A percentile compares a stretch with the other conserved stretches of the same genome.
Conservation (phyloP, 441 rosid genomes). For the Rhodomyrtus psidioides region DNA sequence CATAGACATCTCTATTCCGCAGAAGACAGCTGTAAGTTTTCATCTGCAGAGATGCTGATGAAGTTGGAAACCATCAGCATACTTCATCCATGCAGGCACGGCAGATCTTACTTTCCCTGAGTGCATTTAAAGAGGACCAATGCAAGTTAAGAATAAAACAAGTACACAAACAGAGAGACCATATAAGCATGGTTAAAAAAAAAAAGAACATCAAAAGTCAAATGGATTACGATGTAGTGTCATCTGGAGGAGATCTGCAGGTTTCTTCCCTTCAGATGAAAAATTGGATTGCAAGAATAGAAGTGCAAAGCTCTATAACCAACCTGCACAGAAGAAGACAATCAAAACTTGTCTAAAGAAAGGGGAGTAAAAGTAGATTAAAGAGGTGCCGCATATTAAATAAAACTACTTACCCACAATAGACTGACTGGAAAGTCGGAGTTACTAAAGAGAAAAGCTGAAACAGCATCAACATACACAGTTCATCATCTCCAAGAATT, state of each 20-base stretch:
- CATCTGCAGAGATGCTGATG: neutral
- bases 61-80: neutral
- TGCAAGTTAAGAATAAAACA: neutral
- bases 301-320: neutral
- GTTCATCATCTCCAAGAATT: slow-evolving; percentile 11
- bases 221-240: neutral
- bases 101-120: neutral
- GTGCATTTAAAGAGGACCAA: neutral
- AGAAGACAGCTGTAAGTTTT: neutral
- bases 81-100: neutral
- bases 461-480: neutral
- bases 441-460: neutral
- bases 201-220: neutral
- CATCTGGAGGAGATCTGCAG: neutral
- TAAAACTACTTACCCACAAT: neutral
- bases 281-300: neutral
- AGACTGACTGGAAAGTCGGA: neutral
- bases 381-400: neutral
- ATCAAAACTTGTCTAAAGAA: neutral
- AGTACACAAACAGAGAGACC: neutral
- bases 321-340: neutral
- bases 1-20: neutral
- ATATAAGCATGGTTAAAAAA: neutral
- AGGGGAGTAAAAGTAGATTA: neutral
- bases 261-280: neutral